These are phyloP conservation scores for Mortierella sp. DNA, from an alignment of 371 early-diverging fungal species.

Conservation along the genomic window DNA sequence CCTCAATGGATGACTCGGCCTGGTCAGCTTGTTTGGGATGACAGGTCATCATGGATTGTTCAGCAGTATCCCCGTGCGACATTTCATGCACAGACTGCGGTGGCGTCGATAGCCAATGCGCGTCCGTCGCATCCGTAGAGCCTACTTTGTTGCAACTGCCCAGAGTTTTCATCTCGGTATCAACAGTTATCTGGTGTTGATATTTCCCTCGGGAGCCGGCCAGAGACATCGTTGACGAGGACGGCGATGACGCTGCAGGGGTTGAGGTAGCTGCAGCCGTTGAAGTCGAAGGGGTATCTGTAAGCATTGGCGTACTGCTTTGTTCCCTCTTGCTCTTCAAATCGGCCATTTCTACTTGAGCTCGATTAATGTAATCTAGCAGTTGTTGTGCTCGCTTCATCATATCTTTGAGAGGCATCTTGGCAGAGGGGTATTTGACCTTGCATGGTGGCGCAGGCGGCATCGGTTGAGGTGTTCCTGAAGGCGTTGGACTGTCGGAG, in stretches of 20 bases:
- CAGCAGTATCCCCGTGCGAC: constrained; percentile 13
- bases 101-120: constrained; percentile 26
- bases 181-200: not conserved
- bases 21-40: not conserved
- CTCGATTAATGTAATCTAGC: constrained; percentile 66
- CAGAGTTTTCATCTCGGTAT: constrained; percentile 1
- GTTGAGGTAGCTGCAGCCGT: not conserved
- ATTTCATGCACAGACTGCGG: constrained; percentile 37
- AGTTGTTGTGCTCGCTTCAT: constrained; percentile 69
- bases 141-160: not conserved
- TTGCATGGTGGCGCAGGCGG: constrained; percentile 61
- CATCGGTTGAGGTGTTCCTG: constrained; percentile 58
- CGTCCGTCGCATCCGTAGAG: not conserved
- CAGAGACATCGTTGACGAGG: not conserved
- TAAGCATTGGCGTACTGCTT: not conserved
- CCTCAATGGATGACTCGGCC: not conserved
- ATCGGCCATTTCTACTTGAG: constrained; percentile 62
- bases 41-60: not conserved
- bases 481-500: constrained; percentile 13
- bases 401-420: constrained; percentile 71
- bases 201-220: not conserved
- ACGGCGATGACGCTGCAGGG: not conserved
- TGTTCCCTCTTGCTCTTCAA: constrained; percentile 21
- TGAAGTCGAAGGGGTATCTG: not conserved
- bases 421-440: constrained; percentile 63